A percentile compares a stretch with the other conserved stretches of the same genome.
phyloP scores from a whole-genome alignment of 164 flowering plant species.

The Aristolochia californica region DNA sequence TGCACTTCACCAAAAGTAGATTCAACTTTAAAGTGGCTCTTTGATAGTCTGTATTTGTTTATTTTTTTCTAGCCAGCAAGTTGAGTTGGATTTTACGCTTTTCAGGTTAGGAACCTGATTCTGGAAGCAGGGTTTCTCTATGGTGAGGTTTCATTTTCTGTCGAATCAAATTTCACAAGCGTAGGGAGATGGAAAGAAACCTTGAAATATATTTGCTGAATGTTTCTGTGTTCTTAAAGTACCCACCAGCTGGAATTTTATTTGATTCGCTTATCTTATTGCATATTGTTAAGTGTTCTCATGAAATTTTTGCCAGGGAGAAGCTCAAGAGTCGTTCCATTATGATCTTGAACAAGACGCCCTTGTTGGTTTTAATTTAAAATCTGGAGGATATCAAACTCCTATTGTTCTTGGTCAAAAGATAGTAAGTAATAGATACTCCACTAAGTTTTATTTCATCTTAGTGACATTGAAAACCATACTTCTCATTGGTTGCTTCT shows the following conservation, averaged over 20 bases:
- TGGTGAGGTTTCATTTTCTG: constrained; percentile 39
- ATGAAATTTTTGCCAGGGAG: constrained; percentile 36
- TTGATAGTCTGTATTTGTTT: neutral
- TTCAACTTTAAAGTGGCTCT: neutral
- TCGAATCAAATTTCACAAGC: too few species aligned
- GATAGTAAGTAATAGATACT: constrained; percentile 31
- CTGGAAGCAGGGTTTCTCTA: constrained; percentile 22
- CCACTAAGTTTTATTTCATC: too few species aligned
- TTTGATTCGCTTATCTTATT: neutral
- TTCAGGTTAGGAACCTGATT: constrained; percentile 28
- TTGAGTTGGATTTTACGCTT: constrained; percentile 11
- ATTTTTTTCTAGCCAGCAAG: constrained; percentile 15
- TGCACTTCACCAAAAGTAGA: too few species aligned
- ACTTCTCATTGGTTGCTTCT: neutral
- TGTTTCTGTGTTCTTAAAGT: neutral
- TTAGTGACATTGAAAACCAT: neutral
- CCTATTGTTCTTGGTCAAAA: constrained; percentile 32
- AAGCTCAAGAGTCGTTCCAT: constrained; percentile 51
- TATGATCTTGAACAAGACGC: constrained; percentile 26
- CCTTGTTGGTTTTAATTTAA: constrained; percentile 28
- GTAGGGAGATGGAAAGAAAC: too few species aligned
- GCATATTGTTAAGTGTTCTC: neutral
- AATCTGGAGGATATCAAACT: constrained; percentile 30
- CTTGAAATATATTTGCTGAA: neutral
- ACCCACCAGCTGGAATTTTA: neutral